phyloP scores from a whole-genome alignment of 169 alveolate genomes.

The Plasmodium malariae region DNA sequence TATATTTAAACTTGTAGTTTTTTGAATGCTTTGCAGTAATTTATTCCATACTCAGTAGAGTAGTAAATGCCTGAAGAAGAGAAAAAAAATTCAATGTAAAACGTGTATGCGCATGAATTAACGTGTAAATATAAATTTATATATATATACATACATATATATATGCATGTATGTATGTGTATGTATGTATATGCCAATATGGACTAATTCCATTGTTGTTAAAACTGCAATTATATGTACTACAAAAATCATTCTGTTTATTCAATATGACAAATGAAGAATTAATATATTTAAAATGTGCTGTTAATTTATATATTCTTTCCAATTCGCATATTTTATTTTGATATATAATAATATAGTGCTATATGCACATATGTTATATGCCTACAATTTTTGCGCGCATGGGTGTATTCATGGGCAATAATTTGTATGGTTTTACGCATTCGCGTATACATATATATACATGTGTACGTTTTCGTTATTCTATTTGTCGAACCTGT shows the following conservation, averaged over 20 bases:
- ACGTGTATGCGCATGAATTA: background rate
- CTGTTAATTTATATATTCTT: no score
- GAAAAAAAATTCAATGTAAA: background rate
- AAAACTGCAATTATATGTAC: no score
- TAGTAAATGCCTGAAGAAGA: slow-evolving; percentile 36
- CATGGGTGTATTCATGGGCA: background rate
- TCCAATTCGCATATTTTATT: no score
- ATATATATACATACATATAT: background rate
- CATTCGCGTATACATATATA: background rate
- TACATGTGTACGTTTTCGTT: background rate
- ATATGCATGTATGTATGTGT: background rate
- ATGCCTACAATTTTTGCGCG: no score
- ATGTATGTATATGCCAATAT: background rate
- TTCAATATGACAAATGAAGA: no score
- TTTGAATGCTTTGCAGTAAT: slow-evolving; percentile 40
- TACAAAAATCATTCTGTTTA: no score
- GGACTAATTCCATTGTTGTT: no score
- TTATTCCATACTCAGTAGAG: slow-evolving; percentile 67
- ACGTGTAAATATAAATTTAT: no score
- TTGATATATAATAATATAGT: no score
- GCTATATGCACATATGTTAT: no score
- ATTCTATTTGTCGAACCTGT: slow-evolving; percentile 16
- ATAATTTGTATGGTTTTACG: background rate
- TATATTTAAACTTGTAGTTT: slow-evolving; percentile 14
- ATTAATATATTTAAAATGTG: no score